Base-by-base conservation (phyloP, 805 yeast genomes). In the Kuraishia ogatae region DNA sequence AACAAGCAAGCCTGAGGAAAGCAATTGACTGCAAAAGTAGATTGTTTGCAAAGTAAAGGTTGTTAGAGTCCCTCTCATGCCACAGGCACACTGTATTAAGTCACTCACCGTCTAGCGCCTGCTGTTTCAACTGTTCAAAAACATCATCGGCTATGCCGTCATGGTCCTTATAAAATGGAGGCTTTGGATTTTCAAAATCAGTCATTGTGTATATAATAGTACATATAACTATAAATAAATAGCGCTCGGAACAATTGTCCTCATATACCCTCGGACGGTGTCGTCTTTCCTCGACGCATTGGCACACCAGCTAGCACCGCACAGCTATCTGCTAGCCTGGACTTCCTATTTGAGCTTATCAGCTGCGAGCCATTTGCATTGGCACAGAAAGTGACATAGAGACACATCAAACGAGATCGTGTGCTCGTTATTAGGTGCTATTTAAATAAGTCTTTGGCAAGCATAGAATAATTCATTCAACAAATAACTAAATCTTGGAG, bases 111-210 rank as follows among this genome's bases (percentile, higher is more conserved):
- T 56, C 53, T 1, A 58, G 50, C 39, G 55, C 47, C 52, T 59
- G 62, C 2, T 63, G 64, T 22, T 59, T 61, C 48, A 66, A 50
- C 2, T 26, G 29, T 8, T 53, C 54, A 17, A 60, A 58, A 23
- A 56, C 53, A 2, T 29, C 54, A 23, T 56, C 60, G 2, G 62
- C 8, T 15, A 49, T 35, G 1, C 48, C 53, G n/a, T 28, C 29
- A 22, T 58, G 60, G 50, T 58, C 55, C 3, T 15, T 26, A 28
- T 51, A 53, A 29, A 54, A 55, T 2, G 56, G 58, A 17, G 58
- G 59, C 19, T 53, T 29, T 24, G 43, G 39, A 21, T 53, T 53
- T 48, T 55, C 48, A 11, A 50, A 46, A 26, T 54, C 53, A 58
- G 56, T n/a, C 50, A 39, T 21, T 39, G 21, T 35, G 15, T 35